These are phyloP conservation scores for Entomortierella lignicola DNA, from an alignment of 192 early-diverging fungal genomes.

Conservation along the genomic window DNA sequence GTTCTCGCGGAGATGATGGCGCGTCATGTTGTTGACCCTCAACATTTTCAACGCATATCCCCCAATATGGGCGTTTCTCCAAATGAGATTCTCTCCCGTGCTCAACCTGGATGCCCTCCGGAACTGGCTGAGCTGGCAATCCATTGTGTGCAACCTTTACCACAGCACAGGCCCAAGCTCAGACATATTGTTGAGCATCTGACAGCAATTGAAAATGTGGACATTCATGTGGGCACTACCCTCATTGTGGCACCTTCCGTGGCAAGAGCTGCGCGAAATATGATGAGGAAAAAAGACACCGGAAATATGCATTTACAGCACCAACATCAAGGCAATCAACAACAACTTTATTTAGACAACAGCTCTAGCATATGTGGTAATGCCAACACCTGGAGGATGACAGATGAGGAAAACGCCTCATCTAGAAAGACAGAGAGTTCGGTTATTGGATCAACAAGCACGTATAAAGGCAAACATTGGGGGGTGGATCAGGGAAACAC, in stretches of 20 bases:
- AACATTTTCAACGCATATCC: conserved; percentile 31
- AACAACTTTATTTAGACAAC: neutral
- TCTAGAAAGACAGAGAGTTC: conserved; percentile 12
- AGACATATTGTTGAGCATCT: conserved; percentile 32
- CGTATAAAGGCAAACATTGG: conserved; percentile 24
- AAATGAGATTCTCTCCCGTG: conserved; percentile 43
- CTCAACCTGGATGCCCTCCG: conserved; percentile 34
- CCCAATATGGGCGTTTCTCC: conserved; percentile 42
- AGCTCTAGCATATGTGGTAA: conserved; percentile 22
- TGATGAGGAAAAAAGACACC: conserved; percentile 35
- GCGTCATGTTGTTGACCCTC: conserved; percentile 41
- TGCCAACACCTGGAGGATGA: conserved; percentile 32
- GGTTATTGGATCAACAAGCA: conserved; percentile 28
- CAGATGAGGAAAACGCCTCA: conserved; percentile 16
- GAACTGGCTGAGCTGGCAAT: conserved; percentile 40
- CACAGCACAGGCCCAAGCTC: conserved; percentile 30
- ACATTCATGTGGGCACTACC: conserved; percentile 47
- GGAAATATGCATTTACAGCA: conserved; percentile 5
- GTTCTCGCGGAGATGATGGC: conserved; percentile 55
- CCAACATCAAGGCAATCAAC: neutral
- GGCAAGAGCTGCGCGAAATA: conserved; percentile 41
- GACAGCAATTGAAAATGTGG: conserved; percentile 46
- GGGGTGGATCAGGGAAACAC: neutral
- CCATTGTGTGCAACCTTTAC: conserved; percentile 36
- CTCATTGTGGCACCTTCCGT: conserved; percentile 45